Evolutionary conservation across 2,329 filamentous ascomycete species (phyloP), one percentile per base, ranked within the genome.

Genomic region (Pyrenophora seminiperda): DNA sequence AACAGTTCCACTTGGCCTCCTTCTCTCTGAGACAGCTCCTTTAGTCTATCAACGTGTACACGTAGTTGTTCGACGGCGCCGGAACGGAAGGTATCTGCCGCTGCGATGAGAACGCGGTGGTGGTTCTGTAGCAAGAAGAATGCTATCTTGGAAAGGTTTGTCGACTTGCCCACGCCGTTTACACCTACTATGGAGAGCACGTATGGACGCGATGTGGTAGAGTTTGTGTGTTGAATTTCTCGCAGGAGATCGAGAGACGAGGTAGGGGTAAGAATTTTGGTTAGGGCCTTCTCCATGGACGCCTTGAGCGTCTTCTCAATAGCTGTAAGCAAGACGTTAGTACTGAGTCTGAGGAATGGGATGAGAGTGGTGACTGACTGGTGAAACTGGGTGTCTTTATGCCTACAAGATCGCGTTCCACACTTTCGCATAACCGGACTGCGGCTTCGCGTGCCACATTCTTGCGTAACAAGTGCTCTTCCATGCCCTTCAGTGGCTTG

Each of bases 101-200:
- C 93, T 11, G 91, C 93, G 60, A 99, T 90, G 49, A 99, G 83
- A 13, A 99, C 91, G 68, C 89, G 89, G 79, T 96, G 95, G 72
- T 95, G 92, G 79, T 99, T 99, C 75, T 99, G 93, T 24, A 99
- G 81, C 30, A 99, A 81, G 78, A 99, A 99, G 77, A 94, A 99
- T 74, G 92, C 96, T 61, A 99, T 96, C 75, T 99, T 99, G 73
- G 90, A 93, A 30, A 99, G 81, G 71, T 97, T 97, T 43, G 94
- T 99, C 13, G 92, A 97, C 77, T 99, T 99, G 68, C 94, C 94
- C 30, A 99, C 94, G 45, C 94, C 94, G 73, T 99, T 99, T 70
- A 99, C 94, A 55, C 94, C 94, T 34, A 99, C 94, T 54, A 99
- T 96, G 49, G 91, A 97, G 71, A 99, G 95, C 66, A 97, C 93